A percentile compares a stretch with the other conserved stretches of the same genome.
Conservation (phyloP, 495 filamentous ascomycete genomes). For the Acidiella bohemica region DNA sequence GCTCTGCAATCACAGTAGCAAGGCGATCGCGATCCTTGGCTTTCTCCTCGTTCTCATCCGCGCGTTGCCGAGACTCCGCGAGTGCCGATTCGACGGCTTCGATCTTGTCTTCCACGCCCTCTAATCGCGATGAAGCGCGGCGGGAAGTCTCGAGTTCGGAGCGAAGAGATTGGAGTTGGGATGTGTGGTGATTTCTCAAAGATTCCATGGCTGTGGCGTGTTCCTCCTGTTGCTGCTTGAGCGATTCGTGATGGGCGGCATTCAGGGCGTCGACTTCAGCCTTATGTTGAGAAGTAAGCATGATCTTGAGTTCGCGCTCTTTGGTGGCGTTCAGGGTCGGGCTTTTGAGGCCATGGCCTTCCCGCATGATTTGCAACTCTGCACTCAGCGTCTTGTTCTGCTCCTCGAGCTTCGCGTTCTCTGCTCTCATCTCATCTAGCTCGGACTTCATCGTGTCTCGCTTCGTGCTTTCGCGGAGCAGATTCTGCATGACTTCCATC, state of each 20-base stretch:
- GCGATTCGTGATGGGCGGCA: no score
- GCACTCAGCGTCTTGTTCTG: conserved; percentile 7
- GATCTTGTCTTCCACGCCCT: conserved; percentile 18
- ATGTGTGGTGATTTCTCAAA: conserved; percentile 2
- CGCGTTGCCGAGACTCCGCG: conserved; percentile 9
- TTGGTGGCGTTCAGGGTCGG: background rate
- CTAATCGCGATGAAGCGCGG: background rate
- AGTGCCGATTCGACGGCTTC: conserved; percentile 15
- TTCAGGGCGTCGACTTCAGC: no score
- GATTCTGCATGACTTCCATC: conserved; percentile 14
- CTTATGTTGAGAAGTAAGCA: conserved; percentile 2
- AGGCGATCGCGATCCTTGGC: conserved; percentile 9
- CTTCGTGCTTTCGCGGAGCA: conserved; percentile 13
- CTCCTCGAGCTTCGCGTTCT: conserved; percentile 5
- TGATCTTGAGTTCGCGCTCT: conserved; percentile 4
- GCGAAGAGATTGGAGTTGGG: conserved; percentile 6
- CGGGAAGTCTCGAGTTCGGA: conserved; percentile 10
- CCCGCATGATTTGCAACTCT: background rate
- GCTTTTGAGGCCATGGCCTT: background rate
- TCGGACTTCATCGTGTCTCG: conserved; percentile 9
- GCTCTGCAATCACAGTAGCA: conserved; percentile 8
- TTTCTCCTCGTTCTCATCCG: conserved; percentile 13
- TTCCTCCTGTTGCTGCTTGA: conserved; percentile 8
- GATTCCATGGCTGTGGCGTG: conserved; percentile 3
- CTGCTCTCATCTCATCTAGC: conserved; percentile 9